Conservation (phyloP, 257 asterid species). For the Solanum dulcamara region DNA sequence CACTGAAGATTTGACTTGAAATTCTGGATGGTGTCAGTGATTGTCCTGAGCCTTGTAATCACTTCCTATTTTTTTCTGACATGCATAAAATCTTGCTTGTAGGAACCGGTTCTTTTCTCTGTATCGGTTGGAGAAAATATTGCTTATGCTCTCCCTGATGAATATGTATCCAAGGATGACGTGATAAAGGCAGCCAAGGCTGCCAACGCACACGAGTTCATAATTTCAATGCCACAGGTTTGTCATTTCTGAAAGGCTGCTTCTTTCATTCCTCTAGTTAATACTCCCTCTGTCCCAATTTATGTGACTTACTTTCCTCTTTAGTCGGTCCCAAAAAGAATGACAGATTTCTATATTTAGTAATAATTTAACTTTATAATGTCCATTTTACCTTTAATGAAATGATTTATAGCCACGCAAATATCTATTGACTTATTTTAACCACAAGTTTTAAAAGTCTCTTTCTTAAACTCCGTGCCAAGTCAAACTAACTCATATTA, state of each 20-base stretch:
- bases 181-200: constrained; percentile 95
- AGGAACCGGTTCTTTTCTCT: constrained; percentile 96
- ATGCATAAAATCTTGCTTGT: constrained; percentile 3
- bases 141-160: constrained; percentile 96
- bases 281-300: too few relatives aligned
- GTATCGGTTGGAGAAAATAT: constrained; percentile 92
- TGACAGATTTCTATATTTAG: too few relatives aligned
- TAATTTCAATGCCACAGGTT: constrained; percentile 89
- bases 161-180: constrained; percentile 73
- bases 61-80: constrained; percentile 7
- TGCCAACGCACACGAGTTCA: constrained; percentile 96
- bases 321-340: too few relatives aligned
- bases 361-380: too few relatives aligned
- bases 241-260: constrained; percentile 7
- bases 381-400: too few relatives aligned
- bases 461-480: too few relatives aligned
- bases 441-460: too few relatives aligned
- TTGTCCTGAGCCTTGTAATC: background rate
- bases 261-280: background rate
- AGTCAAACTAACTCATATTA: too few relatives aligned
- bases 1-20: background rate
- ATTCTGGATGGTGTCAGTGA: background rate
- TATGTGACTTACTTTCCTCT: too few relatives aligned
- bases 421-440: too few relatives aligned
- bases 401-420: too few relatives aligned